A percentile compares a stretch with the other conserved stretches of the same genome.
Evolutionary conservation across 305 asterid genomes (phyloP).

Genomic region (Fraxinus xanthoxyloides): DNA sequence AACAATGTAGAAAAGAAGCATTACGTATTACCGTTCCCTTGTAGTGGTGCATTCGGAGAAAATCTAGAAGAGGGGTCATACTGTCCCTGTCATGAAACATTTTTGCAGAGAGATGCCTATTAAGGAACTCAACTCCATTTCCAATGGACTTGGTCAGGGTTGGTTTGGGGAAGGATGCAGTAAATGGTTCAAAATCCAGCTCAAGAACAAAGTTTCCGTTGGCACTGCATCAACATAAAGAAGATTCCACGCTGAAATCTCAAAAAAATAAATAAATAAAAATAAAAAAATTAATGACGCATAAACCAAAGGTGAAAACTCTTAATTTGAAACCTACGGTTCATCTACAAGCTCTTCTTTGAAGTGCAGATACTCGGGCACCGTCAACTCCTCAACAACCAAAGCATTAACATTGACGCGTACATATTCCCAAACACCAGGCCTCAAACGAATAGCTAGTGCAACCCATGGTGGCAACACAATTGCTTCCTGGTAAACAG

Average conservation of each 20-base stretch:
- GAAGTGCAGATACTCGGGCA: constrained; percentile 76
- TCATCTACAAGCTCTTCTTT: constrained; percentile 91
- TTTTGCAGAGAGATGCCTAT: constrained; percentile 93
- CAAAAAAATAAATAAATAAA: too few relatives aligned
- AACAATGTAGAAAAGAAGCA: too few relatives aligned
- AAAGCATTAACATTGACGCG: constrained; percentile 69
- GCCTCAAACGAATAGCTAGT: constrained; percentile 85
- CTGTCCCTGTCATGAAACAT: constrained; percentile 96
- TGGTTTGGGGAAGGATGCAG: constrained; percentile 85
- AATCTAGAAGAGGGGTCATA: constrained; percentile 90
- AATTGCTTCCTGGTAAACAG: constrained; percentile 65
- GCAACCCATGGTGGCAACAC: constrained; percentile 96
- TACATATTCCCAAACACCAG: constrained; percentile 93
- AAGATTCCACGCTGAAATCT: background rate
- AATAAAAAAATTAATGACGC: too few relatives aligned
- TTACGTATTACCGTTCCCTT: constrained; percentile 89
- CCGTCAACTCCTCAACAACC: constrained; percentile 73
- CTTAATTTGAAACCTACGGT: constrained; percentile 39
- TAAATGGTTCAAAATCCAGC: constrained; percentile 93
- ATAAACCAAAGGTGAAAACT: background rate
- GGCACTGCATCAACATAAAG: constrained; percentile 43
- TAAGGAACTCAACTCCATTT: constrained; percentile 95
- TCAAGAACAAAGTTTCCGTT: constrained; percentile 85
- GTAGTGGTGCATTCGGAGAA: constrained; percentile 72
- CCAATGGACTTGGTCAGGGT: constrained; percentile 95